A percentile compares a stretch with the other conserved stretches of the same genome.
phyloP scores from a whole-genome alignment of 495 filamentous ascomycete species.

The Alectoria sarmentosa region DNA sequence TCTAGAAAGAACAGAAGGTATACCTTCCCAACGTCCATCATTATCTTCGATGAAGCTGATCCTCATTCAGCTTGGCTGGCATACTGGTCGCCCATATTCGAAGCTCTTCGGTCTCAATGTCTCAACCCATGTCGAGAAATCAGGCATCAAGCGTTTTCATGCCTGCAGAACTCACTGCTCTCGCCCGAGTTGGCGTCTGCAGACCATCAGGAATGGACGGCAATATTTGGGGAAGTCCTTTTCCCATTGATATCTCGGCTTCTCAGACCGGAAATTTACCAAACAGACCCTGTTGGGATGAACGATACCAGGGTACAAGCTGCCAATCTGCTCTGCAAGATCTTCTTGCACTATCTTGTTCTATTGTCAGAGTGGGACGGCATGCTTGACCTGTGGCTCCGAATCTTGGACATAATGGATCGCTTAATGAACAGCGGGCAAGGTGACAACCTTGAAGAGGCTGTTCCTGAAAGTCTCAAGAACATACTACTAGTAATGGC shows the following conservation, averaged over 20 bases:
- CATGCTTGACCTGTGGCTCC: conserved; percentile 90
- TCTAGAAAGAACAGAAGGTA: conserved; percentile 78
- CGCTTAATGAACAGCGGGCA: conserved; percentile 95
- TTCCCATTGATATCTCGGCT: conserved; percentile 89
- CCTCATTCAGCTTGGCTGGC: conserved; percentile 75
- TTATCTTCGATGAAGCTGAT: conserved; percentile 19
- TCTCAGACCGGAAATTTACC: conserved; percentile 92
- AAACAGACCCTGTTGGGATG: conserved; percentile 89
- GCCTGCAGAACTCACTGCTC: conserved; percentile 76
- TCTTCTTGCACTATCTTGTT: conserved; percentile 90
- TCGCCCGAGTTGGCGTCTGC: conserved; percentile 67
- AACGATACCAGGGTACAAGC: conserved; percentile 89
- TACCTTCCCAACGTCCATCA: conserved; percentile 18
- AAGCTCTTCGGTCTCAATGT: conserved; percentile 79
- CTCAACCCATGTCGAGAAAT: conserved; percentile 94
- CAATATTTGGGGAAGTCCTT: conserved; percentile 89
- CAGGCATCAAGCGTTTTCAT: conserved; percentile 79
- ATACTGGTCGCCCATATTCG: conserved; percentile 96
- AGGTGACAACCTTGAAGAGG: conserved; percentile 86
- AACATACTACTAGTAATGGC: conserved; percentile 97
- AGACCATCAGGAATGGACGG: conserved; percentile 84
- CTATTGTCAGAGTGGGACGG: conserved; percentile 76
- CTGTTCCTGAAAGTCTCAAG: conserved; percentile 91
- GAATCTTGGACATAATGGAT: conserved; percentile 92
- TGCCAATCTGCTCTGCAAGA: conserved; percentile 84